Evolutionary conservation across 2,329 filamentous ascomycete species (phyloP), one percentile per base, ranked within the genome.

Genomic region (Aspergillus intermedius): DNA sequence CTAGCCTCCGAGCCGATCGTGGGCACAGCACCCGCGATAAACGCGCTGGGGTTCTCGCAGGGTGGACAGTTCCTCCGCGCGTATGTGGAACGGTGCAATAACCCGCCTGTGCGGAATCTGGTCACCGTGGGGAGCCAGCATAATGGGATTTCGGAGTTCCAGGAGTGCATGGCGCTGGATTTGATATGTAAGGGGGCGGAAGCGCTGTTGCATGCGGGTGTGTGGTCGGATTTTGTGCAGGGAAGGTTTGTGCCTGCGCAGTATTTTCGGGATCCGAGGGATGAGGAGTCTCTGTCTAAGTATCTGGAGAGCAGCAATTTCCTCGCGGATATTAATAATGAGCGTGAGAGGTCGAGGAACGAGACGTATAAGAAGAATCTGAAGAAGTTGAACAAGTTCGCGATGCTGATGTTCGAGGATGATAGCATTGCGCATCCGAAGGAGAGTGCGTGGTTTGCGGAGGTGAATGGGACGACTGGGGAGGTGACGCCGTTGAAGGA

Each of bases 281-380:
- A 90, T 64, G 10, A 19, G 15, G 37, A 22, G 15, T 12, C 25
- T 2, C 70, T 89, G 67, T 80, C 83, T 1, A 71, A 76, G 25
- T 98, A 97, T 65, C 79, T 97, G 17, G 81, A 84, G 56, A 67
- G 82, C 64, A 93, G 87, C 60, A 91, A 91, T 66, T 96, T 94
- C 69, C 76, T 98, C 7, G 93, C 91, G 8, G 91, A 97, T 64
- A 85, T 97, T 71, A 98, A 98, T 71, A 97, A 97, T 67, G 93
- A 98, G 78, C 79, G 91, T 9, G 61, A 48, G 17, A 52, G 74
- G 47, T 12, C 4, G 7, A 95, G 94, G 79, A 95, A 90, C 61
- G 61, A 70, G 32, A 77, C 72, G 10, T 98, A 97, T 68, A 83
- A 79, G 64, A 69, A 78, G 58, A 87, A 91, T 63, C 57, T 98